phyloP scores from a whole-genome alignment of 2,329 filamentous ascomycete species.

The Ophioceras dolichostomum region DNA sequence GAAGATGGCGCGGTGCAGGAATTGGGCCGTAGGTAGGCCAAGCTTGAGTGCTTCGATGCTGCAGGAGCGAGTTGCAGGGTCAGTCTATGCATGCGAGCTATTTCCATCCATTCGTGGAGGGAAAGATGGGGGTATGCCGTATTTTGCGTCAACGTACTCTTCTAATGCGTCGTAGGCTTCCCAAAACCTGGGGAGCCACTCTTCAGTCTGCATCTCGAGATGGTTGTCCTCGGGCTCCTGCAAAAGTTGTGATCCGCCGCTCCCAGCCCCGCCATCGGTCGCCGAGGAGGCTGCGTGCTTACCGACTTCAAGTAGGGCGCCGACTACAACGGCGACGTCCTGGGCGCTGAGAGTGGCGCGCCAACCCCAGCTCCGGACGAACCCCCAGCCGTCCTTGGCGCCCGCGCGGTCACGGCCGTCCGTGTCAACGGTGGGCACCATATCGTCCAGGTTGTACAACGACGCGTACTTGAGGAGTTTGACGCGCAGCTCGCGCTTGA shows the following conservation, averaged over 20 bases:
- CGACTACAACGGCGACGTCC: constrained; percentile 86
- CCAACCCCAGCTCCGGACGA: constrained; percentile 96
- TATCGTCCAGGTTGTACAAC: constrained; percentile 84
- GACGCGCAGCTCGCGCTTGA: constrained; percentile 70
- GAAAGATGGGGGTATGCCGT: neutral
- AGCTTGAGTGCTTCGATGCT: constrained; percentile 66
- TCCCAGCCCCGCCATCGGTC: constrained; percentile 17
- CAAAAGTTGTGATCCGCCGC: constrained; percentile 19
- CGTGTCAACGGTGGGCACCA: constrained; percentile 69
- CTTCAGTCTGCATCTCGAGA: constrained; percentile 41
- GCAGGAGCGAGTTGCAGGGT: constrained; percentile 30
- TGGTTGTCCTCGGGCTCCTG: constrained; percentile 35
- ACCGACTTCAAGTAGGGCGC: constrained; percentile 86
- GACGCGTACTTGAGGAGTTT: constrained; percentile 86
- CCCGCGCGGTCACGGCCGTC: constrained; percentile 57
- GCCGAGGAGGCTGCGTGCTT: constrained; percentile 30
- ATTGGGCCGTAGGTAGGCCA: constrained; percentile 72
- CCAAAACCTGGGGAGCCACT: constrained; percentile 59
- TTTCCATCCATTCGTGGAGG: constrained; percentile 11
- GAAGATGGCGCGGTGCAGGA: constrained; percentile 84
- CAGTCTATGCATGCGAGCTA: constrained; percentile 19
- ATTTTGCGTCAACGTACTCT: constrained; percentile 48
- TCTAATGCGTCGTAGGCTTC: constrained; percentile 61
- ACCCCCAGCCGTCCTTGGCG: constrained; percentile 88
- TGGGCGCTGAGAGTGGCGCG: constrained; percentile 85